Conservation (phyloP, 2,329 filamentous ascomycete species). For the Colletotrichum australisinense region DNA sequence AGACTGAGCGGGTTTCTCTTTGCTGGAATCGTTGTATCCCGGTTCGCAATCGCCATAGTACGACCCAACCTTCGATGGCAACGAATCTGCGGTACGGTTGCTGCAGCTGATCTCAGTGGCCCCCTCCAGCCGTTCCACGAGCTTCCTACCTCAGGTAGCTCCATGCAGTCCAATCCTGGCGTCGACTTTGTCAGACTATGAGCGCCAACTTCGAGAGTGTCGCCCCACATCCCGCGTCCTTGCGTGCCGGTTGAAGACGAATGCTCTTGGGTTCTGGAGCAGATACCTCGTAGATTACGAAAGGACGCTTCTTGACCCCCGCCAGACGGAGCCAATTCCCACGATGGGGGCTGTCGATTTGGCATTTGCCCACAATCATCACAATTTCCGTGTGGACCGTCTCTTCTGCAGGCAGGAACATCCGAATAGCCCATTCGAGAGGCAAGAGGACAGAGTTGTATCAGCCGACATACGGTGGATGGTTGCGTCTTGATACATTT, state of each 20-base stretch:
- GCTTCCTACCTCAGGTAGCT: constrained; percentile 13
- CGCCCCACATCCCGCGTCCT: neutral
- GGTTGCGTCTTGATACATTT: neutral
- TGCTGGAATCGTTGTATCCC: neutral
- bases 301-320: neutral
- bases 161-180: neutral
- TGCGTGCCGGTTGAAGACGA: neutral
- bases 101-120: neutral
- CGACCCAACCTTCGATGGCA: neutral
- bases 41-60: neutral
- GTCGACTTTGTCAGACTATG: neutral
- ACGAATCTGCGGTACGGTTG: neutral
- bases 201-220: neutral
- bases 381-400: neutral
- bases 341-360: neutral
- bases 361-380: neutral
- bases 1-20: constrained; percentile 3
- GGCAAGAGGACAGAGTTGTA: neutral
- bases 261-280: neutral
- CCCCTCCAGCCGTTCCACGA: neutral
- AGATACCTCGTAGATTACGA: neutral
- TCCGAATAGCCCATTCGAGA: neutral
- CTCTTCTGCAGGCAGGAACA: neutral
- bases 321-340: neutral
- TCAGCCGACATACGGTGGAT: neutral